Evolutionary conservation across 169 alveolate genomes (phyloP).

Genomic region (Babesia gibsoni): DNA sequence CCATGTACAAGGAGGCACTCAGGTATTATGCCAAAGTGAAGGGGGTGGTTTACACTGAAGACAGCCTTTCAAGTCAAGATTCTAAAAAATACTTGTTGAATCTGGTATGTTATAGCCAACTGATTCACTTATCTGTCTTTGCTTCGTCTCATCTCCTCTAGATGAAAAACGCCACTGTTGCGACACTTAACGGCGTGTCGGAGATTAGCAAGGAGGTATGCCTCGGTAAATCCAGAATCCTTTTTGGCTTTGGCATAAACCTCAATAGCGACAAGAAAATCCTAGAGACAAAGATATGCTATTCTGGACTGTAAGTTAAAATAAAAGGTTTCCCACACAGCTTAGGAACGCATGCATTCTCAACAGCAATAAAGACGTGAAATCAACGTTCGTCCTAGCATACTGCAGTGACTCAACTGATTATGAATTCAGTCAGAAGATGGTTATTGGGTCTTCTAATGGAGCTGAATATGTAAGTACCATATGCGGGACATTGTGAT

Average conservation of each 20-base stretch:
- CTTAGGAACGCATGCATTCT: slow-evolving; percentile 51
- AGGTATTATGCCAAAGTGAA: slow-evolving; percentile 33
- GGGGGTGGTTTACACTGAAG: slow-evolving; percentile 6
- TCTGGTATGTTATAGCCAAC: slow-evolving; percentile 4
- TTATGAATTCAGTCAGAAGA: slow-evolving; percentile 34
- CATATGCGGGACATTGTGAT: background rate
- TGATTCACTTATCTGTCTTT: background rate
- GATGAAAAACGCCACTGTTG: slow-evolving; percentile 32
- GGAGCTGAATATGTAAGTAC: background rate
- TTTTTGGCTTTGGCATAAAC: slow-evolving; percentile 50
- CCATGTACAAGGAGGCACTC: slow-evolving; percentile 18
- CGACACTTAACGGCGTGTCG: background rate
- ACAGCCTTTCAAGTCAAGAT: background rate
- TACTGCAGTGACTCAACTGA: slow-evolving; percentile 9
- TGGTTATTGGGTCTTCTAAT: slow-evolving; percentile 15
- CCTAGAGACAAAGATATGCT: slow-evolving; percentile 15
- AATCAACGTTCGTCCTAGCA: slow-evolving; percentile 25
- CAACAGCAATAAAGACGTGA: slow-evolving; percentile 25
- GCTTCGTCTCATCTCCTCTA: background rate
- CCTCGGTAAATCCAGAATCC: slow-evolving; percentile 1
- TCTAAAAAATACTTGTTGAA: background rate
- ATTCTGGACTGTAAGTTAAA: slow-evolving; percentile 34
- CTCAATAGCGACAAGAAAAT: slow-evolving; percentile 33
- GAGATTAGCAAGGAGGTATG: slow-evolving; percentile 37
- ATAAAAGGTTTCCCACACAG: background rate